phyloP scores from a whole-genome alignment of 75 land plant genomes.

The Picea sitchensis region DNA sequence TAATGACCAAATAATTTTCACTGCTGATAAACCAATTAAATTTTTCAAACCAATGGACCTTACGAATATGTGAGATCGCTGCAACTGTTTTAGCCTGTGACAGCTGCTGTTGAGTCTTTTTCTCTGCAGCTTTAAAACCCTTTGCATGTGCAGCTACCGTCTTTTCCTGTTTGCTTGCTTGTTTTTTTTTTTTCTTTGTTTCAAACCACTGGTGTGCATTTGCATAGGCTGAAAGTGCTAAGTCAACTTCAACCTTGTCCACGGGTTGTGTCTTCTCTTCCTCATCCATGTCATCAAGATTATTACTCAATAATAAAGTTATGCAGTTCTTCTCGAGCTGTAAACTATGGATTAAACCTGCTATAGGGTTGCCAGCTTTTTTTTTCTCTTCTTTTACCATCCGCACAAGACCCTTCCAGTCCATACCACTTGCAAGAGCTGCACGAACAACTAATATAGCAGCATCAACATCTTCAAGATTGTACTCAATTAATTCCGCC shows the following conservation, averaged over 20 bases:
- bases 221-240: slow-evolving; percentile 93
- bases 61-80: slow-evolving; percentile 88
- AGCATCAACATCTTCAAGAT: too few relatives aligned
- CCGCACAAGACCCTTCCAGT: slow-evolving; percentile 85
- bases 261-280: slow-evolving; percentile 90
- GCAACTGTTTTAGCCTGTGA: slow-evolving; percentile 93
- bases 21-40: slow-evolving; percentile 98
- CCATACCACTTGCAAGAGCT: slow-evolving; percentile 44
- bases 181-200: slow-evolving; percentile 79
- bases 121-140: slow-evolving; percentile 96
- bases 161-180: slow-evolving; percentile 76
- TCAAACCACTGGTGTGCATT: slow-evolving; percentile 93
- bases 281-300: slow-evolving; percentile 94
- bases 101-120: slow-evolving; percentile 62
- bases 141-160: slow-evolving; percentile 89
- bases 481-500: too few relatives aligned
- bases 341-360: slow-evolving; percentile 88
- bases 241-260: slow-evolving; percentile 91
- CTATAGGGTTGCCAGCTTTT: slow-evolving; percentile 95
- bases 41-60: slow-evolving; percentile 99
- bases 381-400: slow-evolving; percentile 98
- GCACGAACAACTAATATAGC: too few relatives aligned
- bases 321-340: slow-evolving; percentile 88
- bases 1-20: slow-evolving; percentile 90
- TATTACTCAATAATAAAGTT: slow-evolving; percentile 82